Conservation (phyloP, 345 rosid genomes). For the Brassica nigra region DNA sequence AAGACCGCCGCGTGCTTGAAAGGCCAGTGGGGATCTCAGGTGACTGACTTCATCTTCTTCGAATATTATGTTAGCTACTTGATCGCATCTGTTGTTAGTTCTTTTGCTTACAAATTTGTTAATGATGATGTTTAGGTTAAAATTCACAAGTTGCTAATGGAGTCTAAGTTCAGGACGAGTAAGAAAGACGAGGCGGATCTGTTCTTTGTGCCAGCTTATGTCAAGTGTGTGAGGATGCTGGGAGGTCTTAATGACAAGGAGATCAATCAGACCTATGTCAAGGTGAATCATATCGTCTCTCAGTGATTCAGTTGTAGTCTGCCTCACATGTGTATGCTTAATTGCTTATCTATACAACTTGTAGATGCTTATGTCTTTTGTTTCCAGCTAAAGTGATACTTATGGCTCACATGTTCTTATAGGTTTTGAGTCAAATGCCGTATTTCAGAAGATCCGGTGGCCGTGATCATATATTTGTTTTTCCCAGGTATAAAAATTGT, state of each 20-base stretch:
- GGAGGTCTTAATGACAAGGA: constrained; percentile 96
- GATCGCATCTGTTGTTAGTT: neutral
- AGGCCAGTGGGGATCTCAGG: constrained; percentile 99
- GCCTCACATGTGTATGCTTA: neutral
- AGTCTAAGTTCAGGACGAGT: constrained; percentile 67
- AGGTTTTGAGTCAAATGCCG: constrained; percentile 95
- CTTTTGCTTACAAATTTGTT: neutral
- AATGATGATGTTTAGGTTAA: constrained; percentile 59
- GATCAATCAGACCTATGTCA: constrained; percentile 80
- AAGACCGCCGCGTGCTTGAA: constrained; percentile 62
- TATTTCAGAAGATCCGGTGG: constrained; percentile 90
- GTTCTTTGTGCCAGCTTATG: constrained; percentile 94
- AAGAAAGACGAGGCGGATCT: constrained; percentile 85
- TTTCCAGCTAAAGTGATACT: neutral
- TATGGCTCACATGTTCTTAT: neutral
- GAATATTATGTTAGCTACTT: neutral
- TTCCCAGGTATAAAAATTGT: constrained; percentile 68
- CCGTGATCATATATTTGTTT: constrained; percentile 88
- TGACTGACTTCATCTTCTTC: constrained; percentile 19
- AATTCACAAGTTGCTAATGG: constrained; percentile 64
- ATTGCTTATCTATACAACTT: neutral
- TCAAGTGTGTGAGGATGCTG: constrained; percentile 82
- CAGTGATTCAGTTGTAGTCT: neutral
- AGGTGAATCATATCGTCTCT: constrained; percentile 43
- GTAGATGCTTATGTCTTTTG: neutral